Evolutionary conservation across 2,329 filamentous ascomycete species (phyloP).

Genomic region (Cladosporium sp.): DNA sequence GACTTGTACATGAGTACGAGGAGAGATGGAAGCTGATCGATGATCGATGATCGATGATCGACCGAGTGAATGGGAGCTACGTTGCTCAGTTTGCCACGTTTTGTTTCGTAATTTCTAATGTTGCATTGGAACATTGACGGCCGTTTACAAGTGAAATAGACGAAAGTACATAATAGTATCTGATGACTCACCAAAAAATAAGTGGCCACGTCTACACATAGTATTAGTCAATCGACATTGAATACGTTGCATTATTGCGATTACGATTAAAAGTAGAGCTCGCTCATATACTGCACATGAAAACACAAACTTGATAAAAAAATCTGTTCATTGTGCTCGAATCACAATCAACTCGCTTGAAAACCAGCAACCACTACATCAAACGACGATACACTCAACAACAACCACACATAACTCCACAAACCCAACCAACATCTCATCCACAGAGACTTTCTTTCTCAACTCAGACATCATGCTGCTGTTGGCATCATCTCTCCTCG

Average conservation of each 20-base stretch:
- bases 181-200: neutral
- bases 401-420: neutral
- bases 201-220: conserved; percentile 1
- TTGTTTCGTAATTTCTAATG: neutral
- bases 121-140: neutral
- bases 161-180: neutral
- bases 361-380: neutral
- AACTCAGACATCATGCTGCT: neutral
- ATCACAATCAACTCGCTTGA: neutral
- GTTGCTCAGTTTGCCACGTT: neutral
- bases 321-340: neutral
- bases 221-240: neutral
- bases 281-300: neutral
- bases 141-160: neutral
- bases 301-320: neutral
- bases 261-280: neutral
- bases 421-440: neutral
- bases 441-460: neutral
- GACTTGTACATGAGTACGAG: conserved; percentile 39
- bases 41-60: neutral
- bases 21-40: conserved; percentile 17
- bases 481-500: neutral
- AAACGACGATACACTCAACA: neutral
- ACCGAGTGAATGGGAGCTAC: neutral
- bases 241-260: neutral